Conservation (phyloP, 371 early-diverging fungal species). For the Mucor irregularis region DNA sequence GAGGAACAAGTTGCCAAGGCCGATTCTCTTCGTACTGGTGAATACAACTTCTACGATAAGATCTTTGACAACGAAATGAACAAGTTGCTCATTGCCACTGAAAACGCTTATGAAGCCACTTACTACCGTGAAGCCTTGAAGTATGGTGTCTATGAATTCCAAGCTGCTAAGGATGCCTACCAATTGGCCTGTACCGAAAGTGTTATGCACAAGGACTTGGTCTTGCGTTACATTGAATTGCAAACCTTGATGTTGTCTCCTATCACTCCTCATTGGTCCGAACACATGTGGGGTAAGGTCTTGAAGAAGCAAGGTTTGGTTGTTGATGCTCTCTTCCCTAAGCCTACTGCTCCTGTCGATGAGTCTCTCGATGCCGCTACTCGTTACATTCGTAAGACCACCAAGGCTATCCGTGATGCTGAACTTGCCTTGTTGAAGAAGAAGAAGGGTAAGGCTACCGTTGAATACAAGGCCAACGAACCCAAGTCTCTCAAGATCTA, state of each 20-base stretch:
- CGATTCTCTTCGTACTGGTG: slow-evolving; percentile 42
- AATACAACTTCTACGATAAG: slow-evolving; percentile 75
- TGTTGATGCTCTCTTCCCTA: slow-evolving; percentile 76
- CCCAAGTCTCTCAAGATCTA: slow-evolving; percentile 77
- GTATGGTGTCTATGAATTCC: slow-evolving; percentile 92
- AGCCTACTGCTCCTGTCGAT: slow-evolving; percentile 58
- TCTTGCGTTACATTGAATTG: slow-evolving; percentile 77
- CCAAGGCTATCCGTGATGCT: slow-evolving; percentile 79
- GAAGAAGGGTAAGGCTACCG: slow-evolving; percentile 67
- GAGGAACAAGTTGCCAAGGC: slow-evolving; percentile 57
- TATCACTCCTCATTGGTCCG: slow-evolving; percentile 93
- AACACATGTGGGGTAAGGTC: slow-evolving; percentile 83
- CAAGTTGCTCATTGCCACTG: slow-evolving; percentile 65
- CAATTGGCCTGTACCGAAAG: slow-evolving; percentile 67
- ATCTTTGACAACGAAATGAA: slow-evolving; percentile 91
- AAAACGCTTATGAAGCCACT: slow-evolving; percentile 81
- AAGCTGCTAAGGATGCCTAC: slow-evolving; percentile 90
- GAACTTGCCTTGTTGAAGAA: slow-evolving; percentile 76
- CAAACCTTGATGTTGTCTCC: slow-evolving; percentile 87
- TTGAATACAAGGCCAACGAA: slow-evolving; percentile 61
- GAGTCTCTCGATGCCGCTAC: slow-evolving; percentile 72
- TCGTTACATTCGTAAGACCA: slow-evolving; percentile 79
- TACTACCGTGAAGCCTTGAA: slow-evolving; percentile 96
- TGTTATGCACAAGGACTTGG: slow-evolving; percentile 86
- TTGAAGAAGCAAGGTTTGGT: slow-evolving; percentile 77